Conservation (phyloP, 495 filamentous ascomycete species). For the Staphylotrichum longicolle region DNA sequence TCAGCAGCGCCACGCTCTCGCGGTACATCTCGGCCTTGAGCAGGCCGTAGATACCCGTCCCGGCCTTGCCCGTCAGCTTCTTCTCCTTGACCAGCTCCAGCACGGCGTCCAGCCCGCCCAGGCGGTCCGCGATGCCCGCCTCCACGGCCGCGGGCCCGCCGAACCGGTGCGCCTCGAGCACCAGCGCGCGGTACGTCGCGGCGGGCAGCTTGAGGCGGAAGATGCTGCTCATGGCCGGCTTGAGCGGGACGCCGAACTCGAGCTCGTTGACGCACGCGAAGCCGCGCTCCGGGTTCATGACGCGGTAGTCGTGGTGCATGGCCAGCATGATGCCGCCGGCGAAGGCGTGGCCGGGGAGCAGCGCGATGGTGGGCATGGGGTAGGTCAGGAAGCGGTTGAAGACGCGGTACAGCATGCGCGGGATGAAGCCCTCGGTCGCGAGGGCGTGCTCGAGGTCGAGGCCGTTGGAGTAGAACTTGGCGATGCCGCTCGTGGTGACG, state of each 20-base stretch:
- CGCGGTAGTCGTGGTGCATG: conserved; percentile 81
- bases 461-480: conserved; percentile 81
- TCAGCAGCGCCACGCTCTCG: conserved; percentile 55
- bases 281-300: conserved; percentile 65
- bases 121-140: conserved; percentile 63
- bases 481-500: conserved; percentile 68
- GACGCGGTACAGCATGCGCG: conserved; percentile 56
- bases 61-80: conserved; percentile 56
- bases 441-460: conserved; percentile 62
- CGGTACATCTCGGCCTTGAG: conserved; percentile 74
- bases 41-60: conserved; percentile 61
- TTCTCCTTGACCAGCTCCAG: conserved; percentile 55
- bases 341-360: conserved; percentile 79
- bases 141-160: conserved; percentile 57
- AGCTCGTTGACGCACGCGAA: conserved; percentile 77
- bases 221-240: conserved; percentile 67
- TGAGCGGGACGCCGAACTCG: conserved; percentile 69
- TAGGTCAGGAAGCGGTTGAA: conserved; percentile 62
- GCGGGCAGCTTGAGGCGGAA: conserved; percentile 66
- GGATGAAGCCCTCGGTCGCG: conserved; percentile 52
- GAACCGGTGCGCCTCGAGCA: conserved; percentile 68
- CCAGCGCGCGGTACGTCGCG: conserved; percentile 56
- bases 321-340: conserved; percentile 76
- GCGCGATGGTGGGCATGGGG: conserved; percentile 78
- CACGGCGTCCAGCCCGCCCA: conserved; percentile 62